A percentile compares a stretch with the other conserved stretches of the same genome.
Conservation (phyloP, 306 rosid species). For the Morella rubra region DNA sequence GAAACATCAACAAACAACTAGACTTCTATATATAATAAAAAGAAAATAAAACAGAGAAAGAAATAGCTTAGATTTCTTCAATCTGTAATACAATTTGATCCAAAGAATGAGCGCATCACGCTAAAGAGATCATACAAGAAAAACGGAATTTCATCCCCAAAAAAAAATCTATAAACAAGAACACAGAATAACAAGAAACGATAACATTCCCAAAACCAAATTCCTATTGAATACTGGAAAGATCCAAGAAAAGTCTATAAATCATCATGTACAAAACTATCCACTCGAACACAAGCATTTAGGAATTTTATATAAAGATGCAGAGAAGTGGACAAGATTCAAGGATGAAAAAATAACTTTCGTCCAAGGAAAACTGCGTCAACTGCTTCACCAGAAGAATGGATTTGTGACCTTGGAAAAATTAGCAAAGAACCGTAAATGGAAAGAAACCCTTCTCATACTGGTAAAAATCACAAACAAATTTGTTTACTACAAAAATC, state of each 20-base stretch:
- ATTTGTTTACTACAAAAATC: not conserved
- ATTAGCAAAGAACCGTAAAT: not conserved
- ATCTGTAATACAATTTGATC: constrained; percentile 32
- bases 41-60: constrained; percentile 34
- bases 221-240: constrained; percentile 12
- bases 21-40: constrained; percentile 23
- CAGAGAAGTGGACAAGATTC: not conserved
- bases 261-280: not conserved
- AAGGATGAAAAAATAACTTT: not conserved
- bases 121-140: constrained; percentile 37
- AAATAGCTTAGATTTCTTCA: constrained; percentile 34
- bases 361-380: not conserved
- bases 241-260: not conserved
- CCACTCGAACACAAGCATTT: not conserved
- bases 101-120: constrained; percentile 22
- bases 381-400: not conserved
- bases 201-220: constrained; percentile 15
- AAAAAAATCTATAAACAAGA: not conserved
- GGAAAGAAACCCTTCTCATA: not conserved
- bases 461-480: not conserved
- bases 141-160: constrained; percentile 22
- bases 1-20: constrained; percentile 26
- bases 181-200: constrained; percentile 10
- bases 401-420: not conserved
- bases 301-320: not conserved